Evolutionary conservation across 192 early-diverging fungal genomes (phyloP).

Genomic region (Coemansia sp.): DNA sequence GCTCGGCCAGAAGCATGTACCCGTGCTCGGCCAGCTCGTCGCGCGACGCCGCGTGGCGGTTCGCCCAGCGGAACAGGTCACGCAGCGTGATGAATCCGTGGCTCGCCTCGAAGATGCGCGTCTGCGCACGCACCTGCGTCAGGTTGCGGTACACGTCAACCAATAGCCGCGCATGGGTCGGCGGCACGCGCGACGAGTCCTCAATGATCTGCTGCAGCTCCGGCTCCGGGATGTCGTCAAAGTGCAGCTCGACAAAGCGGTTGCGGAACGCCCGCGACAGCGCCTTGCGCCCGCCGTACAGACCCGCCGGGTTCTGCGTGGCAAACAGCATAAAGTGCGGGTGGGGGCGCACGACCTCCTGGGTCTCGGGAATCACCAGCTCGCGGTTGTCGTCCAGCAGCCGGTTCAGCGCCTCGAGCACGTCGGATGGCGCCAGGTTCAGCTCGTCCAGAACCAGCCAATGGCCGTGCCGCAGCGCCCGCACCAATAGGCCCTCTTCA

Average conservation of each 20-base stretch:
- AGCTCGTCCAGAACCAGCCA: conserved; percentile 99
- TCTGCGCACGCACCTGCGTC: conserved; percentile 68
- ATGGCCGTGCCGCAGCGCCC: conserved; percentile 89
- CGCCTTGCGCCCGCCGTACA: conserved; percentile 95
- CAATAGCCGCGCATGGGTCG: conserved; percentile 79
- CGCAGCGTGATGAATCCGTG: conserved; percentile 95
- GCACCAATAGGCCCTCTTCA: conserved; percentile 93
- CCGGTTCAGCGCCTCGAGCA: conserved; percentile 96
- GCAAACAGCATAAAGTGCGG: conserved; percentile 98
- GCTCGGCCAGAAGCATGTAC: conserved; percentile 92
- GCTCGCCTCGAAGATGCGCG: conserved; percentile 92
- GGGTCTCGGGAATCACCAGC: conserved; percentile 93
- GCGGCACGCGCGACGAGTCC: conserved; percentile 79
- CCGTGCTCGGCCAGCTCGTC: conserved; percentile 91
- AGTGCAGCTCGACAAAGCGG: conserved; percentile 95
- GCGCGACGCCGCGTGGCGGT: conserved; percentile 72
- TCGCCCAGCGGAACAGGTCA: conserved; percentile 97
- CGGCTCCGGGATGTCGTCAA: conserved; percentile 90
- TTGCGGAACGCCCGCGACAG: conserved; percentile 96
- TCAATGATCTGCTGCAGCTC: conserved; percentile 92
- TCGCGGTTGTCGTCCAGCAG: conserved; percentile 98
- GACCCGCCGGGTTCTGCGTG: conserved; percentile 98
- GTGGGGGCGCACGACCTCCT: conserved; percentile 90
- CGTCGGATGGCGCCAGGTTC: conserved; percentile 97
- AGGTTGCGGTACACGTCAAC: conserved; percentile 85